Evolutionary conservation across 1,139 yeast genomes (phyloP), one percentile per base, ranked within the genome.

Genomic region (Tardiomyces blankii): DNA sequence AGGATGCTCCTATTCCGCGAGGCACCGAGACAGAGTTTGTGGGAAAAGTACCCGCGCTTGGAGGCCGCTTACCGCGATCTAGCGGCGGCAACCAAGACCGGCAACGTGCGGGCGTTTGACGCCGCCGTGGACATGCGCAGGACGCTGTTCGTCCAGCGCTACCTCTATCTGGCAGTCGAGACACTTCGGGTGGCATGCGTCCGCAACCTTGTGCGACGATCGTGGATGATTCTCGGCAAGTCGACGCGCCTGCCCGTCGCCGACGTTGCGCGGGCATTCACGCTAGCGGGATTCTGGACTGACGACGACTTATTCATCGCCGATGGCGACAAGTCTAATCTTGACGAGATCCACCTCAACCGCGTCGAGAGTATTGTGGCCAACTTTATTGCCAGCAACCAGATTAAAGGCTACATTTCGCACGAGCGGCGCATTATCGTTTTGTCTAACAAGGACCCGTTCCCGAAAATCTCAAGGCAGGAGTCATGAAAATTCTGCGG

Each of bases 341-440:
- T 43, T 25, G 44, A 42, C 30, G 46, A 47, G 49, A 4, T 54
- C 54, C 23, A 48, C 18, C 53, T 66, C 32, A 82, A 78, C 53
- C 80, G 78, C 44, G 70, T 82, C 5, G 96, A 89, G 64, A 80
- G 93, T 52, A 64, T 76, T 23, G 55, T 88, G 39, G 89, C 96
- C 0, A 75, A 75, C 47, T 64, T 84, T 55, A 86, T 89, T 16
- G 69, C 73, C 44, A 65, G 64, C 40, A 85, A 86, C 11, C 67
- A 66, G 47, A 69, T 88, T 49, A 87, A 84, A 64, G 97, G 96
- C 1, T 89, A 88, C 62, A 66, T 89, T 21, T 83, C 95, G 7
- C 93, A 86, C 58, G 75, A 78, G 14, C 78, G 83, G 55, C 69
- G 77, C 46, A 82, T 85, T 49, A 68, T 88, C 27, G 96, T 89